Evolutionary conservation across 2,329 filamentous ascomycete genomes (phyloP).

Genomic region (Fusarium globosum): DNA sequence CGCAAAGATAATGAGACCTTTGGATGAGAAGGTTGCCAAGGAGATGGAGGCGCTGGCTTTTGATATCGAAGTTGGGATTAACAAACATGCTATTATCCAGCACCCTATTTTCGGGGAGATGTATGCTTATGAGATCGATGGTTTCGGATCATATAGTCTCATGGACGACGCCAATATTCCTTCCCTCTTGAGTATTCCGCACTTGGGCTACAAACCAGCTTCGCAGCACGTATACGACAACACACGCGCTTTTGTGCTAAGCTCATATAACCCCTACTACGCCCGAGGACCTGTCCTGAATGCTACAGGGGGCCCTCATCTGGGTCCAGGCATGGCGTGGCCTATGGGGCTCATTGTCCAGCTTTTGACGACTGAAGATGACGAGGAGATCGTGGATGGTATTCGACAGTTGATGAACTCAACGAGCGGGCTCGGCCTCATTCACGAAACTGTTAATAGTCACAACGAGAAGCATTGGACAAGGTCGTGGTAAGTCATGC

Average conservation of each 20-base stretch:
- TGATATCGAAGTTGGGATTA: conserved; percentile 72
- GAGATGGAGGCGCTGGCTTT: conserved; percentile 68
- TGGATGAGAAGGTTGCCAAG: conserved; percentile 63
- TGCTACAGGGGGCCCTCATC: conserved; percentile 64
- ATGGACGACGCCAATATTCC: conserved; percentile 76
- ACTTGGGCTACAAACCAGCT: conserved; percentile 67
- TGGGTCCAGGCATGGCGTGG: conserved; percentile 79
- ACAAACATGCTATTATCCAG: conserved; percentile 73
- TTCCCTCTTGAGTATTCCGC: conserved; percentile 69
- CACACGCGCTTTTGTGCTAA: conserved; percentile 80
- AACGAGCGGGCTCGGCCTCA: conserved; percentile 77
- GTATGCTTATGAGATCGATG: conserved; percentile 77
- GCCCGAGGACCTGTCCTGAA: conserved; percentile 64
- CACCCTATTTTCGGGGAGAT: conserved; percentile 72
- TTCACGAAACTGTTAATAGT: conserved; percentile 72
- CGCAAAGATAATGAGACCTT: conserved; percentile 57
- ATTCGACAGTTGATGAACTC: conserved; percentile 73
- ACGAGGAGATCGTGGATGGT: conserved; percentile 77
- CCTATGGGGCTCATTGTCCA: conserved; percentile 87
- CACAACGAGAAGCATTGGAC: conserved; percentile 49
- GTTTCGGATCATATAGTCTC: conserved; percentile 69
- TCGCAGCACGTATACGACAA: conserved; percentile 75
- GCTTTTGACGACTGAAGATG: conserved; percentile 80
- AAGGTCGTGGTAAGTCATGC: conserved; percentile 49
- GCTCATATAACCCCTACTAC: conserved; percentile 79